Conservation (phyloP, 345 rosid genomes). For the Limnanthes douglasii region DNA sequence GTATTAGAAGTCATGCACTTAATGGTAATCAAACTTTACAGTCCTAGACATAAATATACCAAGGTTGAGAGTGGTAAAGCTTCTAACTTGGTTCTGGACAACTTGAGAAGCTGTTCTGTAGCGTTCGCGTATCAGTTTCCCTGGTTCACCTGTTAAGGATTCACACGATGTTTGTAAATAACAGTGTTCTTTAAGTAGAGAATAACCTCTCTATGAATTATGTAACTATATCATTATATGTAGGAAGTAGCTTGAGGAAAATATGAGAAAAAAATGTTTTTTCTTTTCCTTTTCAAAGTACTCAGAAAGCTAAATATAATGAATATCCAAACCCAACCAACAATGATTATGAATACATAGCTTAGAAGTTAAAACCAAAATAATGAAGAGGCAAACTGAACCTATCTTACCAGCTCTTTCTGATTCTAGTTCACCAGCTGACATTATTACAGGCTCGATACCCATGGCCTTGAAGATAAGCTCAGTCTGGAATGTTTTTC, state of each 20-base stretch:
- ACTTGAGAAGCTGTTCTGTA: conserved; percentile 97
- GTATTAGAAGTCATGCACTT: too few species aligned
- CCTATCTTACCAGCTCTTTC: conserved; percentile 95
- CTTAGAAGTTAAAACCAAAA: too few species aligned
- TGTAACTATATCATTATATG: too few species aligned
- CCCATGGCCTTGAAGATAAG: conserved; percentile 86
- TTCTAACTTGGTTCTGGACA: conserved; percentile 89
- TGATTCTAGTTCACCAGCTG: conserved; percentile 91
- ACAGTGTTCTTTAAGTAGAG: not conserved
- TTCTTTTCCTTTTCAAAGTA: too few species aligned
- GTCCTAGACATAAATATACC: conserved; percentile 27
- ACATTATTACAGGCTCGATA: conserved; percentile 85
- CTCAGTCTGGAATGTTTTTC: conserved; percentile 93
- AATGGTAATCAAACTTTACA: too few species aligned
- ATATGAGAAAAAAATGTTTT: too few species aligned
- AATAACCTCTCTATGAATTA: too few species aligned
- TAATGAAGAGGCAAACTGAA: not conserved
- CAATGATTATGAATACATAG: too few species aligned
- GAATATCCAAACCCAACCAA: too few species aligned
- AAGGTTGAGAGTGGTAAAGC: conserved; percentile 31
- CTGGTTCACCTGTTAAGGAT: conserved; percentile 62
- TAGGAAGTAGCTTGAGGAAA: too few species aligned
- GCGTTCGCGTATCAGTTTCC: conserved; percentile 83
- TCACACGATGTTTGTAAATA: not conserved
- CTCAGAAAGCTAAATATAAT: too few species aligned